phyloP scores from a whole-genome alignment of 176 grass and related monocot genomes.

The Carex parvula region DNA sequence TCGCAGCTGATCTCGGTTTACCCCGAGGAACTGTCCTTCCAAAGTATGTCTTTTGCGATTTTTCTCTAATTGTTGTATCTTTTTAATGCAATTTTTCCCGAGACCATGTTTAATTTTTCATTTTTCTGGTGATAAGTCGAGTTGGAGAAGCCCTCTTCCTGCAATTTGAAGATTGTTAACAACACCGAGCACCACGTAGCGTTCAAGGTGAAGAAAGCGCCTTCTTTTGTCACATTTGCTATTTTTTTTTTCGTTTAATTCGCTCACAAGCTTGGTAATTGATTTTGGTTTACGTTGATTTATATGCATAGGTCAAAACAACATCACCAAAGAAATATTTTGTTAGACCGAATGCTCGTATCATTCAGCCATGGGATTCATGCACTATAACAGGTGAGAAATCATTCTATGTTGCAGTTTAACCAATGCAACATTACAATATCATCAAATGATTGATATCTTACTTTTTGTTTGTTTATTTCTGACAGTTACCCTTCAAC shows the following conservation, averaged over 20 bases:
- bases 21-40: slow-evolving; percentile 88
- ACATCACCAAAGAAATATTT: slow-evolving; percentile 98
- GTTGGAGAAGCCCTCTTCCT: slow-evolving; percentile 85
- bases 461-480: slow-evolving; percentile 18
- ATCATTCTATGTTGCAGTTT: slow-evolving; percentile 11
- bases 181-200: slow-evolving; percentile 95
- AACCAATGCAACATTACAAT: not conserved
- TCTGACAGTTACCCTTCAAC: slow-evolving; percentile 73
- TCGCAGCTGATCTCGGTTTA: slow-evolving; percentile 64
- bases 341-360: slow-evolving; percentile 77
- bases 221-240: slow-evolving; percentile 10
- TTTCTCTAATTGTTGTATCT: not conserved
- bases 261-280: slow-evolving; percentile 16
- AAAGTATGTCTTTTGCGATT: slow-evolving; percentile 46
- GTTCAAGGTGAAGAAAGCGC: slow-evolving; percentile 59
- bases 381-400: slow-evolving; percentile 74
- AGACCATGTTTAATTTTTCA: not conserved
- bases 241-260: not conserved
- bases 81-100: slow-evolving; percentile 14
- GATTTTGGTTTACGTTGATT: slow-evolving; percentile 24
- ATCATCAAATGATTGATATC: slow-evolving; percentile 16
- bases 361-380: slow-evolving; percentile 96
- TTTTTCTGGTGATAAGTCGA: slow-evolving; percentile 61
- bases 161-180: slow-evolving; percentile 97
- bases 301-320: slow-evolving; percentile 72